Evolutionary conservation across 306 rosid species (phyloP).

Genomic region (Leucaena leucocephala): DNA sequence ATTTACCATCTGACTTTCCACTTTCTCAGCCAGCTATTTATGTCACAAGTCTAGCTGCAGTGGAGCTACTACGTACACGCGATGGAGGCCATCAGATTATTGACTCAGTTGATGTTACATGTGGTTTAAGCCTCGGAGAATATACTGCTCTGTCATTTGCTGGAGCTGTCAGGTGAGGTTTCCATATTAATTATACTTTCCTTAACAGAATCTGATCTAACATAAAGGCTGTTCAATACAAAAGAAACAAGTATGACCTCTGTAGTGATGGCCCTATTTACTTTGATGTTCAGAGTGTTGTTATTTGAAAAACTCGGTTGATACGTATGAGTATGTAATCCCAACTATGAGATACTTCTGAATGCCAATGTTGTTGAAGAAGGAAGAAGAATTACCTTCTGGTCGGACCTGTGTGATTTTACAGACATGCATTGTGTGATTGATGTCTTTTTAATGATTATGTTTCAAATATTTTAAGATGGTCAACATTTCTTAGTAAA

Average conservation of each 20-base stretch:
- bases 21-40: conserved; percentile 95
- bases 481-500: conserved; percentile 22
- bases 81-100: conserved; percentile 94
- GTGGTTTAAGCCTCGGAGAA: conserved; percentile 97
- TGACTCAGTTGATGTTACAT: conserved; percentile 90
- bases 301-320: conserved; percentile 2
- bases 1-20: conserved; percentile 31
- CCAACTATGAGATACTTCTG: conserved; percentile 17
- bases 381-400: conserved; percentile 10
- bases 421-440: conserved; percentile 6
- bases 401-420: conserved; percentile 12
- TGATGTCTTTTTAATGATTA: conserved; percentile 25
- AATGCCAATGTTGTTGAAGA: not conserved
- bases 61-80: conserved; percentile 82
- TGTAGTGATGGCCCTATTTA: conserved; percentile 6
- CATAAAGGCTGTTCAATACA: conserved; percentile 16
- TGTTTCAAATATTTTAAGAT: conserved; percentile 9
- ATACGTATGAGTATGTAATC: not conserved
- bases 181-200: not conserved
- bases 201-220: not conserved
- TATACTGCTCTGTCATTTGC: conserved; percentile 96
- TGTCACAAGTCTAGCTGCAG: conserved; percentile 97
- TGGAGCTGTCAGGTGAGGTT: conserved; percentile 83
- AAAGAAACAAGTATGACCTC: conserved; percentile 2
- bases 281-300: conserved; percentile 4